Evolutionary conservation across 2,329 filamentous ascomycete species (phyloP).

Genomic region (Podosphaera fusca): DNA sequence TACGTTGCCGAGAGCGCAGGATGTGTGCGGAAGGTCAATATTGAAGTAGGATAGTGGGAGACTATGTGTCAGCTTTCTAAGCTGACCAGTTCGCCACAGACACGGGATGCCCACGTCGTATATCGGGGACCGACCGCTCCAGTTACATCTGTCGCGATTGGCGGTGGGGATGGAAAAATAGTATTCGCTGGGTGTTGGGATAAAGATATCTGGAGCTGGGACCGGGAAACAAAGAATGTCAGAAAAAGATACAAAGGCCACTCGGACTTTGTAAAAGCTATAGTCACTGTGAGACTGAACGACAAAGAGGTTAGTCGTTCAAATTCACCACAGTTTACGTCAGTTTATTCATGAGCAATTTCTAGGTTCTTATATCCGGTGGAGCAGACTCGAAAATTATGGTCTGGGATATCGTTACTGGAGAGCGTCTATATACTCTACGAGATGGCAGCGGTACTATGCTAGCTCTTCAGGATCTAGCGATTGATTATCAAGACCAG

Average conservation of each 20-base stretch:
- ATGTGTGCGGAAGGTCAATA: slow-evolving; percentile 45
- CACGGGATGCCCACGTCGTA: slow-evolving; percentile 11
- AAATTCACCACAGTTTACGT: background rate
- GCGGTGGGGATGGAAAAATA: slow-evolving; percentile 28
- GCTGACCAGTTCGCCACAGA: slow-evolving; percentile 2
- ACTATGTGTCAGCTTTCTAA: background rate
- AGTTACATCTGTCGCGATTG: slow-evolving; percentile 52
- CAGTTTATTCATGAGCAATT: slow-evolving; percentile 2
- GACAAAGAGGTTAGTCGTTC: slow-evolving; percentile 26
- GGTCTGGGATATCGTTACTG: slow-evolving; percentile 55
- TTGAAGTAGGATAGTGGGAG: slow-evolving; percentile 39
- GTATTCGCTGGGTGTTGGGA: slow-evolving; percentile 89
- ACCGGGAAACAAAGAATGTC: slow-evolving; percentile 30
- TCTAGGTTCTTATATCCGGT: slow-evolving; percentile 40
- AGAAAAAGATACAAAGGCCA: slow-evolving; percentile 51
- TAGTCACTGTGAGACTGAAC: slow-evolving; percentile 37
- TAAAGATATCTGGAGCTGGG: slow-evolving; percentile 74
- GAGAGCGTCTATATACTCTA: slow-evolving; percentile 47
- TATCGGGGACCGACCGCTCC: slow-evolving; percentile 62
- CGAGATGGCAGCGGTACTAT: slow-evolving; percentile 47
- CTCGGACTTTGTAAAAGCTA: slow-evolving; percentile 72
- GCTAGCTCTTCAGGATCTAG: slow-evolving; percentile 62
- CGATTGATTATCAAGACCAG: slow-evolving; percentile 43
- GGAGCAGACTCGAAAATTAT: slow-evolving; percentile 61
- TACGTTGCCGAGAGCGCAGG: slow-evolving; percentile 80